A percentile compares a stretch with the other conserved stretches of the same genome.
Conservation (phyloP, 805 yeast species). For the Candida andamanensis region DNA sequence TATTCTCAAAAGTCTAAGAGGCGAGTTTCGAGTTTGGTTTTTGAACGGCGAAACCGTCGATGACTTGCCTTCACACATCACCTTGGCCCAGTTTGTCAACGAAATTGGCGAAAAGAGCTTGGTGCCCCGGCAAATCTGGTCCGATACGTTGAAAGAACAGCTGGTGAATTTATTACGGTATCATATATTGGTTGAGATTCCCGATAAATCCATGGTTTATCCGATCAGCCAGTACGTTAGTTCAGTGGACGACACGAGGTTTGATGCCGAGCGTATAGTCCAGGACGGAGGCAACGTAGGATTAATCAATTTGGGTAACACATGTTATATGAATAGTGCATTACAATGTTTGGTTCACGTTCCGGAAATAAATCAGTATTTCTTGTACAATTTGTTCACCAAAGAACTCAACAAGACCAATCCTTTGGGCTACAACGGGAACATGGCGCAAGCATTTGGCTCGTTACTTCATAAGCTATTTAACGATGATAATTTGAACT, state of each 20-base stretch:
- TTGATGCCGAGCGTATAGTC: constrained; percentile 11
- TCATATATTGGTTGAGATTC: constrained; percentile 26
- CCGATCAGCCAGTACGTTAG: constrained; percentile 2
- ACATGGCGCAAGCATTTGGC: constrained; percentile 74
- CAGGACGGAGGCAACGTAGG: constrained; percentile 46
- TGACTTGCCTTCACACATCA: constrained; percentile 19
- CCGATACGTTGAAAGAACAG: constrained; percentile 23
- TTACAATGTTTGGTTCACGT: constrained; percentile 83
- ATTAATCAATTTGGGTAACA: constrained; percentile 73
- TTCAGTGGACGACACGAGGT: constrained; percentile 4
- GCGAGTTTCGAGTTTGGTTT: constrained; percentile 34
- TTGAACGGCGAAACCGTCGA: constrained; percentile 20
- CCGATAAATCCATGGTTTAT: constrained; percentile 10
- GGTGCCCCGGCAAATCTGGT: constrained; percentile 19
- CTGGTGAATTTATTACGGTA: constrained; percentile 20
- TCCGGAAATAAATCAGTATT: constrained; percentile 77
- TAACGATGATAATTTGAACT: constrained; percentile 13
- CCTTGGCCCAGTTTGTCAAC: constrained; percentile 21
- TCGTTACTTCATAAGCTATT: constrained; percentile 58
- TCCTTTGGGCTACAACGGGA: constrained; percentile 83
- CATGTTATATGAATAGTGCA: constrained; percentile 94
- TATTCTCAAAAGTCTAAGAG: constrained; percentile 15
- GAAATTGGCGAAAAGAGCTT: constrained; percentile 25
- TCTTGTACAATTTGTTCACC: constrained; percentile 53
- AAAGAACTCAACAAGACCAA: constrained; percentile 68